phyloP scores from a whole-genome alignment of 192 early-diverging fungal species.

The Linnemannia exigua region DNA sequence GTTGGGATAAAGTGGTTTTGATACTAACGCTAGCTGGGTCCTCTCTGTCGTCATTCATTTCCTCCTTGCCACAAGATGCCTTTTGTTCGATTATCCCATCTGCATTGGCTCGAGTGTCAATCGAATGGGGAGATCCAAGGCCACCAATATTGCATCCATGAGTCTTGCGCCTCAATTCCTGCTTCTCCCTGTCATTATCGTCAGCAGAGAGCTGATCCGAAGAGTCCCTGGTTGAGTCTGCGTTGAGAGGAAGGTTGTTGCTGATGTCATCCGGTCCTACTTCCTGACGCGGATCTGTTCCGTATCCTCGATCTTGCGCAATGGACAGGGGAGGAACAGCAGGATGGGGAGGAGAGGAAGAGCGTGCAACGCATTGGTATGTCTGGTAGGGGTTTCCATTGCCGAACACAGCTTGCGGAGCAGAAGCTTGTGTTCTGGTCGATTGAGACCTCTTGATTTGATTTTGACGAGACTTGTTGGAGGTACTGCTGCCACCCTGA shows the following conservation, averaged over 20 bases:
- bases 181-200: neutral
- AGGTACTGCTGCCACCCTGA: neutral
- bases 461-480: neutral
- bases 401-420: neutral
- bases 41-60: neutral
- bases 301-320: neutral
- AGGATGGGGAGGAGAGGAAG: neutral
- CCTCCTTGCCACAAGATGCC: neutral
- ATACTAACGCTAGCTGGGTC: neutral
- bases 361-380: neutral
- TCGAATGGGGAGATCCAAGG: neutral
- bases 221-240: neutral
- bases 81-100: neutral
- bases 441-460: neutral
- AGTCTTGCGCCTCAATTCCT: neutral
- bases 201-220: neutral
- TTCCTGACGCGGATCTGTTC: neutral
- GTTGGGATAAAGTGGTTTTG: neutral
- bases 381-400: neutral
- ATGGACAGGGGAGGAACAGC: neutral
- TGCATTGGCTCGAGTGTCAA: neutral
- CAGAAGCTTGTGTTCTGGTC: neutral
- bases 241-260: neutral
- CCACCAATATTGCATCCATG: neutral
- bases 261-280: neutral